Percentiles rank a stretch among this genome's conserved stretches.
Evolutionary conservation across 2,329 filamentous ascomycete genomes (phyloP).

Genomic region (Cladobotryum mycophilum): DNA sequence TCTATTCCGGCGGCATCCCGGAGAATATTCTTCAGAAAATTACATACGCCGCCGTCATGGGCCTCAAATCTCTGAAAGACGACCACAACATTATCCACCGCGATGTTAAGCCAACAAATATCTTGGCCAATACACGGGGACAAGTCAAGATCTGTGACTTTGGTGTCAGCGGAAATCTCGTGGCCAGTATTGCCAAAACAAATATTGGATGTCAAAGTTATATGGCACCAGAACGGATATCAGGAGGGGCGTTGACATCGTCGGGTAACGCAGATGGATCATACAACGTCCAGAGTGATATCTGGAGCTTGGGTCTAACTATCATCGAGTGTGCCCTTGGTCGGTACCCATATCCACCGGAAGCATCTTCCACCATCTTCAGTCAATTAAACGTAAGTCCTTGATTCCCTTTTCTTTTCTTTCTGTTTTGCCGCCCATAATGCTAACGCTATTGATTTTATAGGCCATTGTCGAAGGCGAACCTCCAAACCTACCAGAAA

Average conservation of each 20-base stretch:
- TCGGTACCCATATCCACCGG: constrained; percentile 90
- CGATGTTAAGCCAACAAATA: constrained; percentile 99
- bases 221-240: constrained; percentile 96
- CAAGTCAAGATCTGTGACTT: constrained; percentile 99
- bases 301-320: constrained; percentile 91
- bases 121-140: constrained; percentile 80
- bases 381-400: constrained; percentile 85
- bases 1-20: constrained; percentile 85
- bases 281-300: constrained; percentile 96
- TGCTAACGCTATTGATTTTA: not conserved
- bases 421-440: not conserved
- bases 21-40: constrained; percentile 87
- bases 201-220: constrained; percentile 99
- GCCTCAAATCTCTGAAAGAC: constrained; percentile 88
- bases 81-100: constrained; percentile 99
- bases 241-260: constrained; percentile 72
- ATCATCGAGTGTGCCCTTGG: constrained; percentile 96
- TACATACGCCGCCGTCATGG: constrained; percentile 81
- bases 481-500: constrained; percentile 76
- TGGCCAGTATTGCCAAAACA: constrained; percentile 95
- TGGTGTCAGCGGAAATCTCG: constrained; percentile 91
- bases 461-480: constrained; percentile 97
- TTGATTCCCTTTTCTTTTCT: not conserved
- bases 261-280: constrained; percentile 68
- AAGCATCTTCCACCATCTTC: constrained; percentile 98